Base-by-base conservation (phyloP, 805 yeast species). In the Metschnikowia shivogae region DNA sequence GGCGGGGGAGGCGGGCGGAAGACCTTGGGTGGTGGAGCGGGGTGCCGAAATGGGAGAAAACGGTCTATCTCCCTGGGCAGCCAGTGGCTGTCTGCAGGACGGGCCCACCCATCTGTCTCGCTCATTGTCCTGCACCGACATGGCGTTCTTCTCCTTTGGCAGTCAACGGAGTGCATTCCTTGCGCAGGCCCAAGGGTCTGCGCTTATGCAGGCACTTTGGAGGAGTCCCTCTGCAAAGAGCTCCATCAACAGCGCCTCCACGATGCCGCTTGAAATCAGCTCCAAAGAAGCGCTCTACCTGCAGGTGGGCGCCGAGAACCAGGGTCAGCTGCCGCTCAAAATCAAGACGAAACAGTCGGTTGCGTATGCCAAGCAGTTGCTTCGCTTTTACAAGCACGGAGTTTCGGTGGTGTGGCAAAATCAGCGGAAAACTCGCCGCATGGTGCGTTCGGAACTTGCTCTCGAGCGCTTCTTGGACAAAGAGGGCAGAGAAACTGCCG, bases 371-470 rank as follows among this genome's bases (percentile, higher is more conserved):
- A 73, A 74, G 54, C 50, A 64, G 2, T 51, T 80, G 35, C 53
- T 82, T 34, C 59, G 59, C 5, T 81, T 82, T 58, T 84, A 84
- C 64, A 75, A 76, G 48, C 59, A 65, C 2, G 90, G 92, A 1
- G 68, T 84, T 2, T 60, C 65, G 17, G 77, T 76, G 50, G 76
- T 82, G 0, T 81, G 83, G 79, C 49, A 60, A 1, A 79, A 80
- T 47, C 48, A 60, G 33, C 53, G 53, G 32, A 42, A 47, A 24
- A 43, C 54, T 13, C 54, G 53, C 14, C 31, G 43, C 4, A 30
- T 67, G 33, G 39, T 47, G 40, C 58, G 49, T 17, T 31, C 53
- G 9, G 45, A 53, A 30, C 61, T 45, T 45, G 59, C 58, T 42
- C 24, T 65, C 8, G 28, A 50, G 12, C 53, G 57, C 11, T 47